Evolutionary conservation across 2,329 filamentous ascomycete genomes (phyloP), one percentile per base, ranked within the genome.

Genomic region (Cordyceps javanica): DNA sequence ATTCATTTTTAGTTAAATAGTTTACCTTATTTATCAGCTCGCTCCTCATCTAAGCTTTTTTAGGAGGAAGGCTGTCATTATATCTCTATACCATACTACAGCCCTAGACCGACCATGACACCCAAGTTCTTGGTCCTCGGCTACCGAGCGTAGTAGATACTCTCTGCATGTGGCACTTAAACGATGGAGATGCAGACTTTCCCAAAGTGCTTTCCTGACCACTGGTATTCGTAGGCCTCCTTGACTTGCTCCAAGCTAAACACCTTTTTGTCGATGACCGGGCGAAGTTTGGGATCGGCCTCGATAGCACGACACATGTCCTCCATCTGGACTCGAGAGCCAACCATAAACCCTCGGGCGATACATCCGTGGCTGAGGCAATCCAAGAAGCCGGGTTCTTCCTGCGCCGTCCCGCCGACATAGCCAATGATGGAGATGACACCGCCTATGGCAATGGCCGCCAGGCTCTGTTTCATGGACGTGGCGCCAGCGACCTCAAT

Each of bases 231-330:
- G 52, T 65, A 69, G 2, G 68, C 68, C 62, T 74, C 69, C 60
- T 69, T 70, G 1, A 66, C 16, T 51, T 75, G 63, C n/a, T 74
- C 72, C 38, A 77, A 59, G 5, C 50, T 65, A 57, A 77, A 77
- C 3, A 73, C 64, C 62, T 71, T 73, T 30, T 66, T 59, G 64
- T 82, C 78, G 30, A 82, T 65, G 2, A 81, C 71, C 2, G 79
- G 78, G 16, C 65, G 64, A 45, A 73, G 75, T 6, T 56, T 44
- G 4, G 76, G 74, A 48, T 72, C 71, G 21, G 70, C 75, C 61
- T 81, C 78, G 57, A 82, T 73, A 14, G 77, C 77, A 1, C 70
- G 67, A 61, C 73, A 74, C 75, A 82, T 78, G 10, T 80, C 78
- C 66, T 81, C 77, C 68, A 82, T 75, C 69, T 78, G 74, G 3